phyloP scores from a whole-genome alignment of 768 basidiomycete genomes.

The Leccinum imitatum region DNA sequence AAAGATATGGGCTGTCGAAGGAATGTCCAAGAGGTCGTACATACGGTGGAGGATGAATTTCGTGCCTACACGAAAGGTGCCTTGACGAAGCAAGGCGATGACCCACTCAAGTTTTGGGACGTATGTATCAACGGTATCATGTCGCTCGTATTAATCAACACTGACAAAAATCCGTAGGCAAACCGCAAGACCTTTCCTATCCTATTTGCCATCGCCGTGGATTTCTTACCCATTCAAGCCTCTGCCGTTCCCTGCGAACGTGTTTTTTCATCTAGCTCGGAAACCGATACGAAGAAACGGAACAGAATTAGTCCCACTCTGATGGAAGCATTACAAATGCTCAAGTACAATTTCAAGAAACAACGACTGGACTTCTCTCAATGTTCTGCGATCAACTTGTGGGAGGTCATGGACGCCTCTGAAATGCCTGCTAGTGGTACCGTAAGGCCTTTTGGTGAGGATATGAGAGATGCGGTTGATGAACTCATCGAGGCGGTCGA shows the following conservation, averaged over 20 bases:
- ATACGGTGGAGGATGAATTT: not conserved
- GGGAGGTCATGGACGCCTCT: not conserved
- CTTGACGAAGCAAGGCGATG: not conserved
- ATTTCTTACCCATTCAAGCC: not conserved
- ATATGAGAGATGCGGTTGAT: not conserved
- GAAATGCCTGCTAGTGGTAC: not conserved
- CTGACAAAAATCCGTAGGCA: not conserved
- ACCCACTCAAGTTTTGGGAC: not conserved
- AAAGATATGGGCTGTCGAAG: not conserved
- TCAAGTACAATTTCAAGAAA: not conserved
- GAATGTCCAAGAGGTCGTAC: not conserved
- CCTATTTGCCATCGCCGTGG: not conserved
- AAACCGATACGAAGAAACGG: not conserved
- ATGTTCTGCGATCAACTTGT: not conserved
- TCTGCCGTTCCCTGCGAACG: not conserved
- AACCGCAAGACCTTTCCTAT: not conserved
- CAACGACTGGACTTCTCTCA: not conserved
- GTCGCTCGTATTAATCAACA: not conserved
- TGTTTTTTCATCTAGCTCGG: no score
- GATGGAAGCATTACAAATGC: not conserved
- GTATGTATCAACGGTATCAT: not conserved
- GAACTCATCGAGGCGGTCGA: not conserved
- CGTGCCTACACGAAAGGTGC: not conserved
- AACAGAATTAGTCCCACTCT: not conserved
- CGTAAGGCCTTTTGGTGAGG: not conserved